Evolutionary conservation across 2,329 filamentous ascomycete species (phyloP), one percentile per base, ranked within the genome.

Genomic region (Pestalotiopsis sp.): DNA sequence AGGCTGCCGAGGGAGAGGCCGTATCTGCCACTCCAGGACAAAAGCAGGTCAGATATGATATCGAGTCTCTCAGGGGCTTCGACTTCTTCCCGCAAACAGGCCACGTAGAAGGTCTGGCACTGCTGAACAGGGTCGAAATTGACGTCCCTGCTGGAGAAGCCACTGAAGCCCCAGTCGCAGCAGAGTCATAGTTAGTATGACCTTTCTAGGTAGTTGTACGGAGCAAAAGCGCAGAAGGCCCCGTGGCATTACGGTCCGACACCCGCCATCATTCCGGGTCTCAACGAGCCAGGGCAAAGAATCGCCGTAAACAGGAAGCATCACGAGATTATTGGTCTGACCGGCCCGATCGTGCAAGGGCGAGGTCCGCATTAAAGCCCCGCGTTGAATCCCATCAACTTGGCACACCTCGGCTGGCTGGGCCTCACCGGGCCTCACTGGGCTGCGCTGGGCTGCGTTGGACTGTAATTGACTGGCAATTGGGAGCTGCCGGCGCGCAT

Each of bases 31-130:
- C 67, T 38, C 75, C 80, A 59, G 77, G 70, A 27, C 70, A 68
- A 60, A 73, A 73, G 65, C 76, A 73, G 77, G 81, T 81, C 25
- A 82, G 86, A 70, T 99, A 98, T 81, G 89, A 91, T 79, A 93
- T 99, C 78, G 95, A 98, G 85, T 97, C 93, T 77, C 81, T 99
- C 61, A 87, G 92, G 62, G 96, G 95, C 0, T 98, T 98, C 77
- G 96, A 99, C 79, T 98, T 99, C 81, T 99, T 99, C 81, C 96
- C 96, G 13, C 95, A 98, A 81, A 92, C 90, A 23, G 86, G 87
- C 1, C 90, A 92, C 75, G 90, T 92, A 0, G 90, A 92, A 77
- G 89, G 90, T 60, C 89, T 92, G 56, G 89, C 89, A 4, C 86
- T 92, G 41, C 77, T 92, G 73, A 91, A 88, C 72, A 82, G 88